Percentiles rank a stretch among this genome's conserved stretches.
These are phyloP conservation scores for Populus nigra DNA, from an alignment of 345 rosid genomes.

Conservation along the genomic window DNA sequence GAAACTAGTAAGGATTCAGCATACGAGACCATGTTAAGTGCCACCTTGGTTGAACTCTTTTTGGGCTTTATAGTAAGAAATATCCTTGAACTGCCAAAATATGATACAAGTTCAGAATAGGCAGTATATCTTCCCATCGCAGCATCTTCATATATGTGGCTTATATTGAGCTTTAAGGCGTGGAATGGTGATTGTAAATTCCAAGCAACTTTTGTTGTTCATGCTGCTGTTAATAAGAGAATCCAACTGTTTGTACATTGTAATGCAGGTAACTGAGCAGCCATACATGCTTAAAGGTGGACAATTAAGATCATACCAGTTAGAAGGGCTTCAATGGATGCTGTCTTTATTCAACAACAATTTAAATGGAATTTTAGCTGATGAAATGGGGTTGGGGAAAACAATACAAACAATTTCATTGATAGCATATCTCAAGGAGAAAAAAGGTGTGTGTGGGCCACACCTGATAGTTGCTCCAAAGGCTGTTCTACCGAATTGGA, in stretches of 20 bases:
- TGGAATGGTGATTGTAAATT: constrained; percentile 1
- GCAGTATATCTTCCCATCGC: neutral
- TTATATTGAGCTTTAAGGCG: neutral
- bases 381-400: constrained; percentile 99
- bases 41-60: neutral
- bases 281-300: constrained; percentile 92
- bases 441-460: constrained; percentile 85
- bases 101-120: neutral
- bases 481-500: constrained; percentile 98
- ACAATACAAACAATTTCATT: constrained; percentile 95
- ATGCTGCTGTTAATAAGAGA: constrained; percentile 8
- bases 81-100: neutral
- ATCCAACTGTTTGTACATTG: constrained; percentile 23
- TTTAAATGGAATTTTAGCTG: constrained; percentile 97
- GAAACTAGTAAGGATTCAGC: neutral
- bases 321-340: constrained; percentile 99
- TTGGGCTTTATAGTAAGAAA: neutral
- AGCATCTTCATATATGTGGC: neutral
- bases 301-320: constrained; percentile 80
- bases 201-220: neutral
- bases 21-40: neutral
- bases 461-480: constrained; percentile 98
- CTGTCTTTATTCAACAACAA: constrained; percentile 93
- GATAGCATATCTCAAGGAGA: constrained; percentile 86
- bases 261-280: constrained; percentile 84